A percentile compares a stretch with the other conserved stretches of the same genome.
Evolutionary conservation across 1,284 basidiomycete species (phyloP).

Genomic region (Coniferiporia weirii): DNA sequence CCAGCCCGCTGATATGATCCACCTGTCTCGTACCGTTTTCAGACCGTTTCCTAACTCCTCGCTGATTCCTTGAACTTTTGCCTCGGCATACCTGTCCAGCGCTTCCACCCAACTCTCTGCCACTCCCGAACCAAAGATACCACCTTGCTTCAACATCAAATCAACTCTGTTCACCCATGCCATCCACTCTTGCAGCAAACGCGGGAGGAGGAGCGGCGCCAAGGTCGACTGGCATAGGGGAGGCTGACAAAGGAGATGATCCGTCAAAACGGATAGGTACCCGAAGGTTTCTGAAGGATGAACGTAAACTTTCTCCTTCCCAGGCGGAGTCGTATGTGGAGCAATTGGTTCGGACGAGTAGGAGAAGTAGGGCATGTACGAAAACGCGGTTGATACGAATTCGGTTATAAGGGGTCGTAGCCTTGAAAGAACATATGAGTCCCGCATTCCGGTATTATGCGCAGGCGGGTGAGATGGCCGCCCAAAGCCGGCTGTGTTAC

Average conservation of each 20-base stretch:
- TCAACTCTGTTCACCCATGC: conserved; percentile 71
- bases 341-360: conserved; percentile 34
- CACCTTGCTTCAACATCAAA: conserved; percentile 35
- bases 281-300: conserved; percentile 69
- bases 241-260: conserved; percentile 63
- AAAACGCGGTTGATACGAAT: conserved; percentile 66
- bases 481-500: conserved; percentile 27
- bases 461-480: conserved; percentile 21
- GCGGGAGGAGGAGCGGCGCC: conserved; percentile 50
- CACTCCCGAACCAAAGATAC: conserved; percentile 72
- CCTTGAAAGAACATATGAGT: conserved; percentile 68
- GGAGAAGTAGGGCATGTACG: conserved; percentile 80
- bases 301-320: conserved; percentile 54
- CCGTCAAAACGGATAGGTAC: conserved; percentile 63
- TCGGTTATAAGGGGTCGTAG: conserved; percentile 69
- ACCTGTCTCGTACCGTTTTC: conserved; percentile 57
- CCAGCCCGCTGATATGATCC: conserved; percentile 74
- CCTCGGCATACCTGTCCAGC: conserved; percentile 58
- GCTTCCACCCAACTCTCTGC: conserved; percentile 62
- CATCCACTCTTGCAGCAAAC: conserved; percentile 66
- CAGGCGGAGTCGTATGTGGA: conserved; percentile 38
- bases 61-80: conserved; percentile 43
- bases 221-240: conserved; percentile 56
- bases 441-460: conserved; percentile 56
- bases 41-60: conserved; percentile 33